phyloP scores from a whole-genome alignment of 2,329 filamentous ascomycete species.

The Botrytis medusae region DNA sequence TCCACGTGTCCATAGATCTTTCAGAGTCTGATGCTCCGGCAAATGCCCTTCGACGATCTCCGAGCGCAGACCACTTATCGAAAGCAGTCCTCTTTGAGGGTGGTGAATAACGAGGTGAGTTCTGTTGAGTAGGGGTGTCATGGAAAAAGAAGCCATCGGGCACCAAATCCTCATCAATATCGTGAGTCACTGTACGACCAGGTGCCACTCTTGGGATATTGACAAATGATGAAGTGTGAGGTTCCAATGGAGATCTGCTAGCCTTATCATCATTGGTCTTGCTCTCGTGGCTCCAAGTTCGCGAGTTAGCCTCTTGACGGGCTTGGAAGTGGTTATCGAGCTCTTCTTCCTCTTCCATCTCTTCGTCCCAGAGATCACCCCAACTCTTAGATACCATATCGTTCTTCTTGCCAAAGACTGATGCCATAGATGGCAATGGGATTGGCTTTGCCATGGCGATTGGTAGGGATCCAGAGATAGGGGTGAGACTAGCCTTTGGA shows the following conservation, averaged over 20 bases:
- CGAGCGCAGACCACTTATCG: conserved; percentile 89
- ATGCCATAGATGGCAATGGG: conserved; percentile 58
- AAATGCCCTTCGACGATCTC: conserved; percentile 75
- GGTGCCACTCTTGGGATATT: conserved; percentile 46
- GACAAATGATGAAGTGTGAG: conserved; percentile 52
- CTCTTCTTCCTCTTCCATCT: conserved; percentile 72
- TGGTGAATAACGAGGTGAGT: conserved; percentile 57
- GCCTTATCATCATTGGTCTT: conserved; percentile 48
- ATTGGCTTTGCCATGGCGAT: conserved; percentile 78
- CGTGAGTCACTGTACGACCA: conserved; percentile 43
- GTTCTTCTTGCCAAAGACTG: conserved; percentile 75
- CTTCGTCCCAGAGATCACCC: conserved; percentile 98
- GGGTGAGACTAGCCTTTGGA: conserved; percentile 54
- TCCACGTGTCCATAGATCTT: conserved; percentile 50
- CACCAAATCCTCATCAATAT: conserved; percentile 64
- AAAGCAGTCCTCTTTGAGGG: conserved; percentile 60
- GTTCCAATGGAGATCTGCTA: conserved; percentile 54
- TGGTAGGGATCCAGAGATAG: conserved; percentile 68
- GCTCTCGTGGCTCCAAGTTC: conserved; percentile 71
- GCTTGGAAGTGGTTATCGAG: conserved; percentile 61
- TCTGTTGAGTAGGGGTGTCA: conserved; percentile 49
- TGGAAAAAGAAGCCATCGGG: conserved; percentile 74
- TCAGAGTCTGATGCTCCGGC: conserved; percentile 51
- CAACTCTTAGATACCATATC: conserved; percentile 94
- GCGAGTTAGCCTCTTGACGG: conserved; percentile 61